Conservation (phyloP, 495 filamentous ascomycete genomes). For the Podospora pseudoanserina region DNA sequence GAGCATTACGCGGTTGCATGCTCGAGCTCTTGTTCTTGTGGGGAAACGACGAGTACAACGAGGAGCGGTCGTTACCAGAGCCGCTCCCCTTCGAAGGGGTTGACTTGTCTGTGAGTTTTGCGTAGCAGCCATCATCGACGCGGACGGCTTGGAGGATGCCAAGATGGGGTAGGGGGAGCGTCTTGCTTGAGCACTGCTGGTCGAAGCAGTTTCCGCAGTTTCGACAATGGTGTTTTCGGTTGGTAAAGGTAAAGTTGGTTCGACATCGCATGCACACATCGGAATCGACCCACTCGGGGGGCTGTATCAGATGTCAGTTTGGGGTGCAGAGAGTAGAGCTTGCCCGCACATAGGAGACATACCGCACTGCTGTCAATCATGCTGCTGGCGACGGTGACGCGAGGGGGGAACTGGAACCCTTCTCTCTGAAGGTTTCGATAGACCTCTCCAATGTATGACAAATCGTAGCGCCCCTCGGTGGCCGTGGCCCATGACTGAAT, state of each 20-base stretch:
- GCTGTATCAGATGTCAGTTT: constrained; percentile 47
- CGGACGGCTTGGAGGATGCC: constrained; percentile 88
- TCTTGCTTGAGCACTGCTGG: constrained; percentile 86
- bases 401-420: constrained; percentile 85
- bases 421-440: constrained; percentile 78
- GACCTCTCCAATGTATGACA: constrained; percentile 81
- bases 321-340: background rate
- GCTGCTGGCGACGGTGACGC: constrained; percentile 78
- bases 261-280: constrained; percentile 98
- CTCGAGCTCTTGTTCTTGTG: constrained; percentile 40
- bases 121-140: constrained; percentile 95
- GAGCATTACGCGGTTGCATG: constrained; percentile 87
- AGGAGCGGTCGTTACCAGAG: constrained; percentile 29
- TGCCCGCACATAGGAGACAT: constrained; percentile 38
- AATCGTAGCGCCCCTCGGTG: constrained; percentile 76
- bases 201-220: constrained; percentile 98
- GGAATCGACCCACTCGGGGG: constrained; percentile 95
- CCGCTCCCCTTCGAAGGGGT: constrained; percentile 25
- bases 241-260: constrained; percentile 93
- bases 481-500: constrained; percentile 93
- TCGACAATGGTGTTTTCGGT: constrained; percentile 95
- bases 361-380: constrained; percentile 97
- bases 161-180: constrained; percentile 81
- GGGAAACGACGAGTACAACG: constrained; percentile 34
- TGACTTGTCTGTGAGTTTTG: constrained; percentile 79